Evolutionary conservation across 257 asterid species (phyloP), one percentile per base, ranked within the genome.

Genomic region (Verbascum thapsus): DNA sequence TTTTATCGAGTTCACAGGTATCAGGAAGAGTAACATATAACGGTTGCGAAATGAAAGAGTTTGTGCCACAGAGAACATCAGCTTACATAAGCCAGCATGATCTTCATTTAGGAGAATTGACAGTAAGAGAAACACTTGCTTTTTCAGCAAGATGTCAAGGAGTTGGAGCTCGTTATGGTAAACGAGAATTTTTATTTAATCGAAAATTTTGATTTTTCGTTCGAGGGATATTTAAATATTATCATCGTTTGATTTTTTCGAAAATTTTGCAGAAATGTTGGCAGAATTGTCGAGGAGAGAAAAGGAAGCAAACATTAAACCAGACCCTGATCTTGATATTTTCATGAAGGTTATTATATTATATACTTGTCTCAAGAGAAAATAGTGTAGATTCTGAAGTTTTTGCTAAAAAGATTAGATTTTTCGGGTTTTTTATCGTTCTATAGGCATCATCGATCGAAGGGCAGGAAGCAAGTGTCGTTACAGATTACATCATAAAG

Each of bases 101-200:
- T 78, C 82, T 88, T 67, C 98, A 91, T 50, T 83, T 88, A 11
- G 91, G 90, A 50, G 95, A 91, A 70, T 1, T 91, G 83, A 91
- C 98, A 20, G 98, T 88, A 54, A 72, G 98, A 64, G 98, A 91
- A 74, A 91, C 98, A 30, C 48, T 91, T 66, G 91, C 91, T 10
- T 91, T 91, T 78, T 91, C 95, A 2, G 98, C 96, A 37, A 86
- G 95, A 81, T 88, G 96, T 60, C 98, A 91, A 77, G 98, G 98
- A 63, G 88, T 84, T 44, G 98, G 98, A 30, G 63, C 83, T 60
- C 87, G 92, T 65, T 84, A 86, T 68, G 91, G 98, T 91, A 16
- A 30, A 73, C 58, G 40, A 18, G 10, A 57, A 34, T 22, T 45
- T 54, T 52, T 15, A 40, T 18, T 50, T 12, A 16, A 8, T 44